Base-by-base conservation (phyloP, 2,329 filamentous ascomycete genomes). In the Fusarium solani-melongenae region DNA sequence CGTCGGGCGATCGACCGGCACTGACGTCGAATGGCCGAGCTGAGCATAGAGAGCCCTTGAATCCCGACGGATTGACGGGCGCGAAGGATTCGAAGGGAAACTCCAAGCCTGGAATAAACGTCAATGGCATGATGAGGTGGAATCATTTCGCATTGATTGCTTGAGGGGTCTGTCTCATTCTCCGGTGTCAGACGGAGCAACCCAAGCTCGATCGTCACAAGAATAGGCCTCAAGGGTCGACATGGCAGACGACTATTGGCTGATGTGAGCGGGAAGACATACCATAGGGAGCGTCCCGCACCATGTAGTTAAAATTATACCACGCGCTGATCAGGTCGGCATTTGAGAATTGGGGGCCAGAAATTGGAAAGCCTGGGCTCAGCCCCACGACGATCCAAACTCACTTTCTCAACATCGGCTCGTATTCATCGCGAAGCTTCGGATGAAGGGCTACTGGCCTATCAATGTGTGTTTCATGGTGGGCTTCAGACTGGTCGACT, bases 121-220 rank as follows among this genome's bases (percentile, higher is more conserved):
- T 15, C 20, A 36, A 34, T n/a, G 27, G 29, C 7, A 15, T 8
- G 58, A 10, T 27, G 10, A 20, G 39, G 39, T 22, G 39, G 39
- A 9, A 44, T 44, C 39, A 9, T 44, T 44, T 44, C 20, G 20
- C 39, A 24, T 44, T 44, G 39, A 44, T 44, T 12, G 39, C 39
- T 44, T 22, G 11, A 24, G 39, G 39, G 39, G 15, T 22, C 24
- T 44, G 39, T 44, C 7, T 44, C 39, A 15, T 49, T 49, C 20
- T 34, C 29, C 33, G 17, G 6, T 55, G 60, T 62, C 38, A 62
- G 46, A 62, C 60, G 60, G 60, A 29, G 20, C 33, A 62, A 62
- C 46, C 31, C 33, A 53, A 55, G 4, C 29, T 27, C 7, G 60
- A 62, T 62, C 41, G 31, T 51, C 20, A 61, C 22, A 51, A 38